These are phyloP conservation scores for Fusarium burgessii DNA, from an alignment of 2,329 filamentous ascomycete genomes.

Conservation along the genomic window DNA sequence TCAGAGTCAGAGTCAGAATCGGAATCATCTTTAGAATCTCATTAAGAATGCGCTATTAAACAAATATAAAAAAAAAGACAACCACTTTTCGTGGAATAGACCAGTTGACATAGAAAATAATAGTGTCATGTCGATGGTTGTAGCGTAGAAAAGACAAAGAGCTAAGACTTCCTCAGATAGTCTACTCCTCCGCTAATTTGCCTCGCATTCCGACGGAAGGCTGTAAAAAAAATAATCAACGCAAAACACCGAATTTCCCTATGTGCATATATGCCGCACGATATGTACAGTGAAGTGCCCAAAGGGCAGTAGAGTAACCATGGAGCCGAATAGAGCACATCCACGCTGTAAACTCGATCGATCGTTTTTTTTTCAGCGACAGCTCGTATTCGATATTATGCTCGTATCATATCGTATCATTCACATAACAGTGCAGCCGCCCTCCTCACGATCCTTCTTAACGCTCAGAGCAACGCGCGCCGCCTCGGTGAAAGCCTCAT, in stretches of 20 bases:
- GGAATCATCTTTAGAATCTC: slow-evolving; percentile 1
- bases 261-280: slow-evolving; percentile 47
- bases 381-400: slow-evolving; percentile 34
- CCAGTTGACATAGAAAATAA: slow-evolving; percentile 16
- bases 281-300: slow-evolving; percentile 45
- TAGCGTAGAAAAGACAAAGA: neutral
- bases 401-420: slow-evolving; percentile 33
- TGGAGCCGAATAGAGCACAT: slow-evolving; percentile 11
- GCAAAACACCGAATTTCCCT: slow-evolving; percentile 43
- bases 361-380: slow-evolving; percentile 11
- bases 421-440: slow-evolving; percentile 72
- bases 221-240: slow-evolving; percentile 25
- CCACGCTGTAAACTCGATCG: slow-evolving; percentile 8
- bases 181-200: slow-evolving; percentile 23
- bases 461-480: slow-evolving; percentile 89
- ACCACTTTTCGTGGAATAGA: neutral
- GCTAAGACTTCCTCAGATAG: slow-evolving; percentile 10
- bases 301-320: slow-evolving; percentile 11
- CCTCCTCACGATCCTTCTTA: slow-evolving; percentile 72
- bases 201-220: slow-evolving; percentile 1
- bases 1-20: neutral
- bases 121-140: slow-evolving; percentile 12
- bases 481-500: slow-evolving; percentile 98
- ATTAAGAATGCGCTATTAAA: slow-evolving; percentile 26
- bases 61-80: neutral